A percentile compares a stretch with the other conserved stretches of the same genome.
Evolutionary conservation across 768 basidiomycete genomes (phyloP).

Genomic region (Termitomyces sp.): DNA sequence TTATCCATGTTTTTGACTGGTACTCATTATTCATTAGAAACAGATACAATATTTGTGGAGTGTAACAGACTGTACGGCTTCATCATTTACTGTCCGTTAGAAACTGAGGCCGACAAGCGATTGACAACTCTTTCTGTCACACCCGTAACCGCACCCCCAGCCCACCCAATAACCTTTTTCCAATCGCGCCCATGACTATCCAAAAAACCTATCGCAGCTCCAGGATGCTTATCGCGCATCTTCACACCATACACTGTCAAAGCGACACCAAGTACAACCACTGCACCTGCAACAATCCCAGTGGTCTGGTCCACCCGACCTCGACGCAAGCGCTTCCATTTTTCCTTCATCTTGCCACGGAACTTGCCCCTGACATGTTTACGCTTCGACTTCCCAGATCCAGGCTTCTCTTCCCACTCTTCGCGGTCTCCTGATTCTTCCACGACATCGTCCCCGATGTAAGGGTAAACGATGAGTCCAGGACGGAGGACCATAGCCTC

Average conservation of each 20-base stretch:
- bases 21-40: background rate
- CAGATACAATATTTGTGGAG: background rate
- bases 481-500: slow-evolving; percentile 55
- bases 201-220: slow-evolving; percentile 12
- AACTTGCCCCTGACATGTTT: slow-evolving; percentile 13
- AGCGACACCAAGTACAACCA: slow-evolving; percentile 66
- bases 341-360: slow-evolving; percentile 16
- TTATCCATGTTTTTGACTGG: no score
- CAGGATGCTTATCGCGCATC: slow-evolving; percentile 18
- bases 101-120: slow-evolving; percentile 1
- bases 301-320: slow-evolving; percentile 30
- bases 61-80: slow-evolving; percentile 6
- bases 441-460: slow-evolving; percentile 22
- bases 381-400: slow-evolving; percentile 7
- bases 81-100: background rate
- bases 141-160: slow-evolving; percentile 22
- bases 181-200: slow-evolving; percentile 21
- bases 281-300: slow-evolving; percentile 56
- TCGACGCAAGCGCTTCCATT: slow-evolving; percentile 14
- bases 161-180: slow-evolving; percentile 24
- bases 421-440: slow-evolving; percentile 19
- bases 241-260: slow-evolving; percentile 53
- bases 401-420: slow-evolving; percentile 10
- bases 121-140: slow-evolving; percentile 17
- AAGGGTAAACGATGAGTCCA: slow-evolving; percentile 53